Evolutionary conservation across 371 early-diverging fungal species (phyloP).

Genomic region (Mortierella sp.): DNA sequence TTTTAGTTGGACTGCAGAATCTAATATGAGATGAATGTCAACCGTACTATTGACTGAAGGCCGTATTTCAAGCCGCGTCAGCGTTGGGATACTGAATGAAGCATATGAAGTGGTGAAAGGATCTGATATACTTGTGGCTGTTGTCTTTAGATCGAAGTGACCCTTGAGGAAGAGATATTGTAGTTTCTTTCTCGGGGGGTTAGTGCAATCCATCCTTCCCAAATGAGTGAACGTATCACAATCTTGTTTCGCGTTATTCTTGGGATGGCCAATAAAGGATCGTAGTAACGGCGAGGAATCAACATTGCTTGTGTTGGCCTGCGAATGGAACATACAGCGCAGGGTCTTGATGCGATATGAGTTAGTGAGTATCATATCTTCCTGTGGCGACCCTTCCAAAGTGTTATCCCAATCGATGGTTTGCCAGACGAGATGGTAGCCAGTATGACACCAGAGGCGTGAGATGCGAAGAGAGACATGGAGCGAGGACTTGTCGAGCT

Average conservation of each 20-base stretch:
- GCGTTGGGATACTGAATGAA: constrained; percentile 30
- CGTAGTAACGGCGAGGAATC: constrained; percentile 26
- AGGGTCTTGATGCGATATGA: constrained; percentile 30
- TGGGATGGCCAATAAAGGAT: not conserved
- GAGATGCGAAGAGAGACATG: constrained; percentile 26
- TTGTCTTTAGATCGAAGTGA: constrained; percentile 19
- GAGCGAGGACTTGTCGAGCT: constrained; percentile 16
- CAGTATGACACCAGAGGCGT: constrained; percentile 24
- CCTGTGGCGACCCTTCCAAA: not conserved
- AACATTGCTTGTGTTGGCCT: constrained; percentile 19
- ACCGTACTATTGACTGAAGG: constrained; percentile 27
- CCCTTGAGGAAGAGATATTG: constrained; percentile 28
- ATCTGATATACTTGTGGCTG: not conserved
- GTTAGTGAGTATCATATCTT: constrained; percentile 14
- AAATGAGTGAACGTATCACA: not conserved
- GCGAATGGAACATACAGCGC: constrained; percentile 40
- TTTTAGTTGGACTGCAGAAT: constrained; percentile 27
- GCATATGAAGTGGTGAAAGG: constrained; percentile 1
- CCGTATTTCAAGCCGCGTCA: constrained; percentile 38
- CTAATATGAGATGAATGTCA: constrained; percentile 41
- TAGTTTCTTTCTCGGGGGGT: constrained; percentile 15
- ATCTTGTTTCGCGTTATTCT: not conserved
- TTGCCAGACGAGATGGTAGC: constrained; percentile 31
- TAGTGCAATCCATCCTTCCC: not conserved
- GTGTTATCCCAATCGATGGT: constrained; percentile 42